Base-by-base conservation (phyloP, 1,139 yeast genomes). In the Suhomyces guaymorum region DNA sequence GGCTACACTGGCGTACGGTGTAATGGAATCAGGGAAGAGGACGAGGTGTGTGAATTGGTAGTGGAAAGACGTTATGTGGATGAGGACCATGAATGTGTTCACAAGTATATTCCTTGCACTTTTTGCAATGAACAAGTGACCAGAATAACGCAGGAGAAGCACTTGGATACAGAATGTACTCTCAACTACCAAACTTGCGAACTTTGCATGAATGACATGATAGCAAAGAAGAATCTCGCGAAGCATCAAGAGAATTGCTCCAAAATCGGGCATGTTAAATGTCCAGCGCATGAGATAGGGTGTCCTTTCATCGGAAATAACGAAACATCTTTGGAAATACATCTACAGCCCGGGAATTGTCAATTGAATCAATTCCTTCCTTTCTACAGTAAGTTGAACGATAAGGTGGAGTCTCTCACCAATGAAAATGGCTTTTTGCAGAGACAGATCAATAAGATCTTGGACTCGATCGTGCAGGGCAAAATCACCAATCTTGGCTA, bases 401-500 rank as follows among this genome's bases (percentile, higher is more conserved):
- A 35, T 9, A 37, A 45, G 29, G 33, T 45, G 23, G 41, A 34
- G n/a, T 24, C 32, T 5, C 29, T 42, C 10, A 37, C 39, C n/a
- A 28, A 28, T 2, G 56, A 54, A 18, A 54, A 69, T 37, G 37
- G 35, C n/a, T 57, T 52, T 33, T 48, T 70, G 24, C 75, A 68
- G 37, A 47, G 54, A 19, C 80, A 75, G 47, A 58, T 76, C 27
- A 64, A 73, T 31, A 65, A 64, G 35, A 67, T 76, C 3, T 54
- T 75, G 41, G 73, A 70, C 46, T 70, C 75, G 32, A 61, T 75
- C 5, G 59, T 71, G 4, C 78, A 70, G 42, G 81, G 81, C 1
- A 73, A 68, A 44, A 55, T 75, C 20, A 70, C 78, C 5, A 75
- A 75, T 45, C 51, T 75, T 15, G 81, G 81, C 0, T 73, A 71